Percentiles rank a stretch among this genome's conserved stretches.
These are phyloP conservation scores for Veloporphyrellus conicus DNA, from an alignment of 1,284 basidiomycete genomes.

Conservation along the genomic window DNA sequence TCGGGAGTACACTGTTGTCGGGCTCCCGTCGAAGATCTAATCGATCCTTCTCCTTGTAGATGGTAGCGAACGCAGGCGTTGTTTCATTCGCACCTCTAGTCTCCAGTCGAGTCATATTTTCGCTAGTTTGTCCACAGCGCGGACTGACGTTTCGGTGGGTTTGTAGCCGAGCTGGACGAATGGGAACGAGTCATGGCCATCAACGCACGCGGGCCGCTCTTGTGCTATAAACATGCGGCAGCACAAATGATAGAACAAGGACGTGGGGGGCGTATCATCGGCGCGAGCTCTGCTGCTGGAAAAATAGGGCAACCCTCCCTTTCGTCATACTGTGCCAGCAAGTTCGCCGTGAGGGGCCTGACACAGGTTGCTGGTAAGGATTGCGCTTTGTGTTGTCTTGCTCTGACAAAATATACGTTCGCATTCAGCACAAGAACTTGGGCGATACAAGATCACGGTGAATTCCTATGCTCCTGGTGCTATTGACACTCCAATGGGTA, in stretches of 20 bases:
- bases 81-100: background rate
- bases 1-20: conserved; percentile 2
- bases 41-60: conserved; percentile 1
- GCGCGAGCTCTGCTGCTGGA: conserved; percentile 28
- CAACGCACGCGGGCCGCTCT: conserved; percentile 30
- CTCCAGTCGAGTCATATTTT: conserved; percentile 2
- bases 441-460: conserved; percentile 20
- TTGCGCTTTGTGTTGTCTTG: background rate
- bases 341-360: conserved; percentile 32
- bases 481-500: conserved; percentile 19
- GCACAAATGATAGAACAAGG: conserved; percentile 36
- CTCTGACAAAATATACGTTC: background rate
- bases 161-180: conserved; percentile 20
- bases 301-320: conserved; percentile 9
- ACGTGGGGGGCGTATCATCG: conserved; percentile 38
- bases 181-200: conserved; percentile 27
- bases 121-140: background rate
- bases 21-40: background rate
- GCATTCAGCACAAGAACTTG: conserved; percentile 30
- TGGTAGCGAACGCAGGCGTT: conserved; percentile 18
- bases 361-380: conserved; percentile 23
- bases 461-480: conserved; percentile 22
- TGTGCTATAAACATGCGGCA: conserved; percentile 36
- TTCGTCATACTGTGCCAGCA: conserved; percentile 25
- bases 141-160: background rate